A percentile compares a stretch with the other conserved stretches of the same genome.
phyloP scores from a whole-genome alignment of 257 asterid species.

The Mitragyna speciosa region DNA sequence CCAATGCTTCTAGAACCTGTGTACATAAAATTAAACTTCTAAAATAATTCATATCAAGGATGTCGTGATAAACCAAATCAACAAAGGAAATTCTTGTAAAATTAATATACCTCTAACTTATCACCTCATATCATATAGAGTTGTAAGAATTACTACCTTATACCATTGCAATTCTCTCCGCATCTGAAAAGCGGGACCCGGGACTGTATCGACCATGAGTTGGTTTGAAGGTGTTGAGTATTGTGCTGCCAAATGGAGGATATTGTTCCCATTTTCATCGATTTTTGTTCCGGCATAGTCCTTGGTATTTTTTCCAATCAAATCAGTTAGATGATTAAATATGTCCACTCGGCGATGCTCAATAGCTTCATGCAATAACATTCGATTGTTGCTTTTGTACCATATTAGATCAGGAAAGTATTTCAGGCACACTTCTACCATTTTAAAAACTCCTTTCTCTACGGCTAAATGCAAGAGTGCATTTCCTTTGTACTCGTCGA shows the following conservation, averaged over 20 bases:
- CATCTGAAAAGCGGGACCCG: constrained; percentile 20
- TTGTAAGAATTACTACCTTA: constrained; percentile 12
- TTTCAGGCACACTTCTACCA: neutral
- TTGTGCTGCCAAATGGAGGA: constrained; percentile 25
- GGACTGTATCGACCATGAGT: neutral
- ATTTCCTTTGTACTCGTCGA: too few relatives aligned
- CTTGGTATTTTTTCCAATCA: constrained; percentile 4
- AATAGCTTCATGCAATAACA: neutral
- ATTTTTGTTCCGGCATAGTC: neutral
- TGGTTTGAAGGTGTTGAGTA: constrained; percentile 1
- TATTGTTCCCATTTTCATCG: neutral
- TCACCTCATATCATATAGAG: too few relatives aligned
- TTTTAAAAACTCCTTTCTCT: neutral
- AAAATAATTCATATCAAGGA: too few relatives aligned
- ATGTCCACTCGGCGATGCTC: constrained; percentile 2
- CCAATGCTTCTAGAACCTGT: constrained; percentile 17
- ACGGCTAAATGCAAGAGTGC: neutral
- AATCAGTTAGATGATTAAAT: neutral
- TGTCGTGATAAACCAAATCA: too few relatives aligned
- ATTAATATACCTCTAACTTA: too few relatives aligned
- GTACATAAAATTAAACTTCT: too few relatives aligned
- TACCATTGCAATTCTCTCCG: constrained; percentile 24
- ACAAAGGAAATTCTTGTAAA: too few relatives aligned
- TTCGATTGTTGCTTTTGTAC: neutral
- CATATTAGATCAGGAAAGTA: constrained; percentile 9